These are phyloP conservation scores for Nidularia sp. DNA, from an alignment of 768 basidiomycete species.

Conservation along the genomic window DNA sequence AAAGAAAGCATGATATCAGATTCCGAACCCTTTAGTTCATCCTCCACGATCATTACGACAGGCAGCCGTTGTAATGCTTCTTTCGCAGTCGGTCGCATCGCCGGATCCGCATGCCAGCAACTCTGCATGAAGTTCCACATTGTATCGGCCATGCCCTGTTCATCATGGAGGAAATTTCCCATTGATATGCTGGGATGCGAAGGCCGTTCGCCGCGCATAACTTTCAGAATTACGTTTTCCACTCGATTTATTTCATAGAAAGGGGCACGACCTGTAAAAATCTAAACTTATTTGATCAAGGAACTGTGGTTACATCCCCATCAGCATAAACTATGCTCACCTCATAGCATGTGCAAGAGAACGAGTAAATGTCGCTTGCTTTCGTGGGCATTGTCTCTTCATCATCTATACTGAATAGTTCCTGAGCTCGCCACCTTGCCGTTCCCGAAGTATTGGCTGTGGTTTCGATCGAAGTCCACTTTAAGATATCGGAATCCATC, in stretches of 20 bases:
- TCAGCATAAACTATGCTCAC: background rate
- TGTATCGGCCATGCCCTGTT: too few relatives aligned
- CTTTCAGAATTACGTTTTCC: constrained; percentile 10
- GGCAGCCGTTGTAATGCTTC: too few relatives aligned
- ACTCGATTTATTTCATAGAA: constrained; percentile 14
- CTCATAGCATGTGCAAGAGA: constrained; percentile 1
- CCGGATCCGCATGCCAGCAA: too few relatives aligned
- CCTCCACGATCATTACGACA: too few relatives aligned
- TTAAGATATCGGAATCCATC: constrained; percentile 5
- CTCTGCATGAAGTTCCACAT: too few relatives aligned
- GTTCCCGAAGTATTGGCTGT: constrained; percentile 5
- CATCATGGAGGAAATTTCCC: too few relatives aligned
- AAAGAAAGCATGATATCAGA: background rate
- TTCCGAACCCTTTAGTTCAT: too few relatives aligned
- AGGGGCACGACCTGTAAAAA: constrained; percentile 14
- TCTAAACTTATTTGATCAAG: constrained; percentile 2
- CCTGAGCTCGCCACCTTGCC: constrained; percentile 1
- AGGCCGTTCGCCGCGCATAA: constrained; percentile 10
- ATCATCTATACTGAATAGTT: background rate
- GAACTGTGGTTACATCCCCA: background rate
- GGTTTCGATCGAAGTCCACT: constrained; percentile 8
- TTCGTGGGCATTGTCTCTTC: background rate
- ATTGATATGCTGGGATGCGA: background rate
- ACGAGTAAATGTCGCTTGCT: constrained; percentile 2
- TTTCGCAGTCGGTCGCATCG: too few relatives aligned